These are phyloP conservation scores for Colletotrichum simmondsii DNA, from an alignment of 2,329 filamentous ascomycete genomes.

Conservation along the genomic window DNA sequence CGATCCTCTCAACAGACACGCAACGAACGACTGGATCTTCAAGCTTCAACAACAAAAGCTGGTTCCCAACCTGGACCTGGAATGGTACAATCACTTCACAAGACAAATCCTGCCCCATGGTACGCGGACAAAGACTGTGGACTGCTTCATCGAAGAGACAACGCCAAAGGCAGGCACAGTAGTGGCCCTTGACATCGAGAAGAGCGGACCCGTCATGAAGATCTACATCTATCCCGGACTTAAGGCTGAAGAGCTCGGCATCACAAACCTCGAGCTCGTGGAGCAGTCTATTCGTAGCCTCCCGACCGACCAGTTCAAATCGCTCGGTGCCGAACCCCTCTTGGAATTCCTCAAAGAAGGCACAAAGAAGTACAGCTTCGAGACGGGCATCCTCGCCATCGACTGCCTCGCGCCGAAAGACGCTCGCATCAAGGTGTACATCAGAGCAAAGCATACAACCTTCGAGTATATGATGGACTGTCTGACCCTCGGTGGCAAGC, in stretches of 20 bases:
- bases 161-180: slow-evolving; percentile 27
- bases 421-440: slow-evolving; percentile 30
- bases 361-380: slow-evolving; percentile 24
- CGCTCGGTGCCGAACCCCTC: slow-evolving; percentile 13
- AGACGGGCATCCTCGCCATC: slow-evolving; percentile 30
- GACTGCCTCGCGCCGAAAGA: slow-evolving; percentile 22
- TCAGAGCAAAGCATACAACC: slow-evolving; percentile 24
- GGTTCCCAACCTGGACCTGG: slow-evolving; percentile 25
- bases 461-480: slow-evolving; percentile 32
- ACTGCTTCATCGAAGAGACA: slow-evolving; percentile 27
- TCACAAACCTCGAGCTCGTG: slow-evolving; percentile 27
- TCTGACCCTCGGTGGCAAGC: slow-evolving; percentile 22
- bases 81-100: slow-evolving; percentile 31
- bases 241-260: slow-evolving; percentile 28
- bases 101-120: slow-evolving; percentile 17
- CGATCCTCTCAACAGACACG: slow-evolving; percentile 28
- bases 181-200: slow-evolving; percentile 30
- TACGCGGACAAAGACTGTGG: slow-evolving; percentile 17
- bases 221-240: slow-evolving; percentile 30
- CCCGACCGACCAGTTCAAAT: slow-evolving; percentile 8
- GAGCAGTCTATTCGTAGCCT: slow-evolving; percentile 25
- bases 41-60: slow-evolving; percentile 20
- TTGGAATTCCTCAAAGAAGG: slow-evolving; percentile 24
- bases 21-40: slow-evolving; percentile 30
- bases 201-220: slow-evolving; percentile 31